These are phyloP conservation scores for Skeletonema grethae DNA, from an alignment of 108 stramenopile genomes.

Conservation along the genomic window DNA sequence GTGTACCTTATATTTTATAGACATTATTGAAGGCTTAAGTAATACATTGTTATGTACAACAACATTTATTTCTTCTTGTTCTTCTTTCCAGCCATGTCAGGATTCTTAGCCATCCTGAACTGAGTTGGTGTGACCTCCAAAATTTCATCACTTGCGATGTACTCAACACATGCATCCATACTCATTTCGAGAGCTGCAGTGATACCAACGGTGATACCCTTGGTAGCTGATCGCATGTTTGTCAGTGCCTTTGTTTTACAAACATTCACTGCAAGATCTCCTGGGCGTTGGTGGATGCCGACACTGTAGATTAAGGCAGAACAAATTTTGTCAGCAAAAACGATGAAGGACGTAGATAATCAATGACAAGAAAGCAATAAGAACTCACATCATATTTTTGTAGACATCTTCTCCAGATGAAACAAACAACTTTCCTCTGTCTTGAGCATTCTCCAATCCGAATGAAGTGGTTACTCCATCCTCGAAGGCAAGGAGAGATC, in stretches of 20 bases:
- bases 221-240: conserved; percentile 97
- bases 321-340: conserved; percentile 3
- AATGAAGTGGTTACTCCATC: conserved; percentile 90
- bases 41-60: background rate
- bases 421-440: conserved; percentile 93
- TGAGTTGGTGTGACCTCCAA: conserved; percentile 92
- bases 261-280: conserved; percentile 96
- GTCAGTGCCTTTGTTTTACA: conserved; percentile 96
- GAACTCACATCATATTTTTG: conserved; percentile 91
- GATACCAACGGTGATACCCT: conserved; percentile 93
- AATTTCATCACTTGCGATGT: conserved; percentile 94
- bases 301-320: conserved; percentile 40
- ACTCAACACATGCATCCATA: conserved; percentile 97
- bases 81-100: conserved; percentile 71
- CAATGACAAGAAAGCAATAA: background rate
- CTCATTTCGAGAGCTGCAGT: conserved; percentile 90
- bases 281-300: conserved; percentile 97
- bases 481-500: conserved; percentile 94
- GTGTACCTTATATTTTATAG: too few relatives aligned
- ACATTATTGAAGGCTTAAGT: background rate
- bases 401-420: conserved; percentile 83
- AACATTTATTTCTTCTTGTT: conserved; percentile 26
- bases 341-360: background rate
- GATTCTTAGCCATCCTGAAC: conserved; percentile 95
- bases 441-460: conserved; percentile 93